Percentiles rank a stretch among this genome's conserved stretches.
Conservation (phyloP, 202 grass and related monocot genomes). For the Elaeis oleifera region DNA sequence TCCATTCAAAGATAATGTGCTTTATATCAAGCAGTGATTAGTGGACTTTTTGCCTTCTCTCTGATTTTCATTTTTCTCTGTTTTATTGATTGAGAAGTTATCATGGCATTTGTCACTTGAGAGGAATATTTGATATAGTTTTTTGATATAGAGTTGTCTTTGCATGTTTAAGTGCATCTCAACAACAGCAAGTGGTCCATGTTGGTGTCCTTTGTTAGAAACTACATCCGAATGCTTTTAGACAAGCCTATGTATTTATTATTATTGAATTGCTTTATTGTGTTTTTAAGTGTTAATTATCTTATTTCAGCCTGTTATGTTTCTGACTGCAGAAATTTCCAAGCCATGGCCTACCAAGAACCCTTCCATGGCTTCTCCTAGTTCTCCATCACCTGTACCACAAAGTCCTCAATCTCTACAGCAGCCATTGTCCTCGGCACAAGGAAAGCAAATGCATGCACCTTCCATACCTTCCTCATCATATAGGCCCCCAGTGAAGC, state of each 20-base stretch:
- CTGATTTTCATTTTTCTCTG: too few relatives aligned
- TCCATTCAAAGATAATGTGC: too few relatives aligned
- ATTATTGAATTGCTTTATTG: neutral
- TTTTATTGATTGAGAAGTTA: too few relatives aligned
- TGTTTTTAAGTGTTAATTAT: slow-evolving; percentile 16
- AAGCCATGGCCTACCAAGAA: slow-evolving; percentile 40
- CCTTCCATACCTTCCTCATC: slow-evolving; percentile 29
- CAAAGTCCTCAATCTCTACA: neutral
- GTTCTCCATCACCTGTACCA: slow-evolving; percentile 8
- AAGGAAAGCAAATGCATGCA: slow-evolving; percentile 23
- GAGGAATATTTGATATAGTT: too few relatives aligned
- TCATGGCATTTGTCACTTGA: too few relatives aligned
- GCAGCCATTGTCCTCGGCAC: slow-evolving; percentile 2
- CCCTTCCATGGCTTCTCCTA: slow-evolving; percentile 43
- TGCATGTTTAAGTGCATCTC: too few relatives aligned
- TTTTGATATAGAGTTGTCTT: too few relatives aligned
- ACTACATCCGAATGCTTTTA: too few relatives aligned
- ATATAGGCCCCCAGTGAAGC: slow-evolving; percentile 63
- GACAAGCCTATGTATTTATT: slow-evolving; percentile 1
- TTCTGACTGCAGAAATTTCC: slow-evolving; percentile 41
- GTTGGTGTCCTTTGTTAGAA: too few relatives aligned
- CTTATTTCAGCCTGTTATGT: slow-evolving; percentile 20
- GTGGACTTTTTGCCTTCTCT: too few relatives aligned
- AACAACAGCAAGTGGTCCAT: too few relatives aligned
- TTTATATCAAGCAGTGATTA: too few relatives aligned